Evolutionary conservation across 2,329 filamentous ascomycete genomes (phyloP).

Genomic region (Cladosporium cucumerinum): DNA sequence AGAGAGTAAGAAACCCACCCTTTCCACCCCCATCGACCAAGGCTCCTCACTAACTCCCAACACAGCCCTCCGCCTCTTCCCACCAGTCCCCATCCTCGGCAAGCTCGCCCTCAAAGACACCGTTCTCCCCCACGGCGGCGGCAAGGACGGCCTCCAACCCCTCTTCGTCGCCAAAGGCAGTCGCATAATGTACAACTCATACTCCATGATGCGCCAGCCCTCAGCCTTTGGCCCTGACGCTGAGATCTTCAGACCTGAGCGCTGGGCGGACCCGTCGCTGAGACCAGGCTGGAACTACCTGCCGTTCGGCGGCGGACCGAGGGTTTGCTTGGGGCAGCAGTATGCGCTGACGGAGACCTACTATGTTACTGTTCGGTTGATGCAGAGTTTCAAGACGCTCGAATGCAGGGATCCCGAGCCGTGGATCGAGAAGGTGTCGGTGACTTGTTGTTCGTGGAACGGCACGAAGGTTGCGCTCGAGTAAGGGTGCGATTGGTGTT

Average conservation of each 20-base stretch:
- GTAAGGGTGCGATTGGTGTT: neutral
- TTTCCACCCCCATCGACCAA: neutral
- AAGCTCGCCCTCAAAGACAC: slow-evolving; percentile 69
- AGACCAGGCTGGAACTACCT: slow-evolving; percentile 18
- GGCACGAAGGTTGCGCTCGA: slow-evolving; percentile 9
- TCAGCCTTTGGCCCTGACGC: slow-evolving; percentile 33
- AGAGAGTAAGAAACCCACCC: slow-evolving; percentile 37
- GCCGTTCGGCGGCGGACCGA: slow-evolving; percentile 19
- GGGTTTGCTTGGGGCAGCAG: slow-evolving; percentile 21
- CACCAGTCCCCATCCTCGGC: slow-evolving; percentile 72
- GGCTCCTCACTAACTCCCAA: neutral
- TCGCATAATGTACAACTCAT: slow-evolving; percentile 26
- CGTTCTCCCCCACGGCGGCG: slow-evolving; percentile 63
- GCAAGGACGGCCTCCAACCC: slow-evolving; percentile 50
- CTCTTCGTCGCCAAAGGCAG: slow-evolving; percentile 41
- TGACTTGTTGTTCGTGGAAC: slow-evolving; percentile 14
- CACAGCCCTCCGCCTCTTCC: slow-evolving; percentile 62
- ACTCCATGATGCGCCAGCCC: slow-evolving; percentile 28
- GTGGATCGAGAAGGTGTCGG: slow-evolving; percentile 18
- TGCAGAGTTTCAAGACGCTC: slow-evolving; percentile 17
- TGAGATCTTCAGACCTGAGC: slow-evolving; percentile 30
- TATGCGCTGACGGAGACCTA: slow-evolving; percentile 19
- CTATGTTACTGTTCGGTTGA: slow-evolving; percentile 18
- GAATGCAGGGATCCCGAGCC: slow-evolving; percentile 13
- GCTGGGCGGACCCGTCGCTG: slow-evolving; percentile 23